Evolutionary conservation across 768 basidiomycete species (phyloP), one percentile per base, ranked within the genome.

Genomic region (Suillus placidus): DNA sequence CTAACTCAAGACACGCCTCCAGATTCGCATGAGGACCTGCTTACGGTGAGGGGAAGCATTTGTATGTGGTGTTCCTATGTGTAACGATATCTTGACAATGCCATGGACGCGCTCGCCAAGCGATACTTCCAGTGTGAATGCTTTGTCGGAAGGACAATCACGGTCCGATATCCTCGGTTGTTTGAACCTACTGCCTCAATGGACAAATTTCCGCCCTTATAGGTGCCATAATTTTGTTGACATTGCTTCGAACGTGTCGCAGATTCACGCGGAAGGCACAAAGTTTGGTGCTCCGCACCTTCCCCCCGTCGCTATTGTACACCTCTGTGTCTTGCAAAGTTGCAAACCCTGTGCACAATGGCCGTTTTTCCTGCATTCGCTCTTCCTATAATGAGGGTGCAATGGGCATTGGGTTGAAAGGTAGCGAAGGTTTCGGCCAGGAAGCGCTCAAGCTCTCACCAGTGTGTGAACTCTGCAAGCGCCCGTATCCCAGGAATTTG

Each of bases 231-330:
- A 52, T 18, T 5, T 6, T 52, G 26, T 18, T 52, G 26, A 4
- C 8, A 30, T 4, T 3, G 26, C 26, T 52, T 30, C 16, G 16
- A 52, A 52, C 12, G 34, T 35, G 6, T 35, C 12, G 8, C 0
- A 43, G 43, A 23, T 23, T 23, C n/a, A 23, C n/a, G 6, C 32
- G 34, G 52, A 52, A 54, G 52, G 13, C 23, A 66, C 73, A 54
- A 26, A 26, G 26, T 26, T 1, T 26, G 26, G 2, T 38, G 37
- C 37, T 38, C 37, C 37, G 37, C 37, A 38, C 37, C 9, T 38
- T 38, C 12, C 10, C 10, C 10, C 12, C 12, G 37, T 10, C 10
- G 12, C 12, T 12, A 12, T 38, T 5, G 34, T 4, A 5, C 34
- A 26, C 8, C 34, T 35, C 34, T 35, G 3, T 10, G 37, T 26